phyloP scores from a whole-genome alignment of 2,329 filamentous ascomycete genomes.

The Leptodontidium sp. region DNA sequence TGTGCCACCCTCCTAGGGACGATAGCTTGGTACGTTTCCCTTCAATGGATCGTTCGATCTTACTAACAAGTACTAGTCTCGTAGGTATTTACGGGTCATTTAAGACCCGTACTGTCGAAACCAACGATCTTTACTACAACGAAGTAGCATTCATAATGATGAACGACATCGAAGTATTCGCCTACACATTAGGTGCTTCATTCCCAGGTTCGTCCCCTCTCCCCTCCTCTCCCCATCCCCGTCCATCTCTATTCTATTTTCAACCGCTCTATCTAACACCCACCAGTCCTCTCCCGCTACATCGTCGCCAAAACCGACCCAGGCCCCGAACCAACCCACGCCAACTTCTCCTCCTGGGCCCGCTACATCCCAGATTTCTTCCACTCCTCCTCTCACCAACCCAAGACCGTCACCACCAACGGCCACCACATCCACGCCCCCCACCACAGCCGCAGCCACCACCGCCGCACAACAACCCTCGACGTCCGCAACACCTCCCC shows the following conservation, averaged over 20 bases:
- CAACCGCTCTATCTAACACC: background rate
- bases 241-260: background rate
- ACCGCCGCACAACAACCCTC: conserved; percentile 9
- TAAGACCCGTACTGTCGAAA: conserved; percentile 30
- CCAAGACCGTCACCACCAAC: background rate
- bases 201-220: conserved; percentile 38
- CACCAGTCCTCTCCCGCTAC: conserved; percentile 29
- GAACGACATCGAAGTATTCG: conserved; percentile 45
- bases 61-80: conserved; percentile 21
- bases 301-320: conserved; percentile 25
- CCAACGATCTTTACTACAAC: conserved; percentile 38
- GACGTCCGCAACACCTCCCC: conserved; percentile 16
- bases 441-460: conserved; percentile 9
- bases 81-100: conserved; percentile 40
- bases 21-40: conserved; percentile 39
- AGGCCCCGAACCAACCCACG: conserved; percentile 23
- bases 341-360: conserved; percentile 38
- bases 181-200: conserved; percentile 45
- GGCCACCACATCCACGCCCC: no score
- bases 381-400: conserved; percentile 7
- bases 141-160: conserved; percentile 44
- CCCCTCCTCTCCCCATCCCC: no score
- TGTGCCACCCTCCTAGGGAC: conserved; percentile 44
- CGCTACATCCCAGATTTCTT: conserved; percentile 37
- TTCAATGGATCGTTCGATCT: background rate